Base-by-base conservation (phyloP, 2,329 filamentous ascomycete genomes). In the Alternaria metachromatica region DNA sequence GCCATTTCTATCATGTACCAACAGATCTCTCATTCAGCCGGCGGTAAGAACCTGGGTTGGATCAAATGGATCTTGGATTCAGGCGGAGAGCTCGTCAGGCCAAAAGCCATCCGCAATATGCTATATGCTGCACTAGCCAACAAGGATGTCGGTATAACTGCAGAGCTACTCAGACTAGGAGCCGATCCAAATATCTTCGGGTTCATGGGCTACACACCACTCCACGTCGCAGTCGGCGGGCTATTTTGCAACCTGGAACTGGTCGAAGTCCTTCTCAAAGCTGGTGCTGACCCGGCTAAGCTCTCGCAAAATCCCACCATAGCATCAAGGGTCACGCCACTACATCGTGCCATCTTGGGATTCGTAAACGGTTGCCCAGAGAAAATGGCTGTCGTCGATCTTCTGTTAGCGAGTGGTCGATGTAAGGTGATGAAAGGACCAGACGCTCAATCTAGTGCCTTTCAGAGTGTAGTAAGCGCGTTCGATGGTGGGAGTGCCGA, bases 341-440 rank as follows among this genome's bases (percentile, higher is more conserved):
- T 73, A n/a, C 63, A 69, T 20, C 33, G 64, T 21, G 71, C 69
- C 2, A 45, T 73, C 23, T 25, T 62, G 23, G 56, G 54, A 6
- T 61, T 71, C 4, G 26, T 26, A 30, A 48, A 66, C 15, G 28
- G 62, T 4, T 21, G 44, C 1, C 21, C 56, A 2, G 54, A 56
- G 8, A 65, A 72, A 26, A 69, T 62, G 3, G 46, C 67, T 26
- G 49, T 71, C 6, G 63, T 74, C 2, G 60, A 71, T 25, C 6
- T 67, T 2, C 33, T 75, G 9, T 55, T 75, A 26, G 37, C 43
- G 6, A 67, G 49, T 20, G 58, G 64, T 1, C 63, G 61, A 10
- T 73, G 69, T 23, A 60, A 49, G 6, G 51, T 74, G n/a, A 71
- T 72, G 58, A 33, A 51, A 44, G 72, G 69, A n/a, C 23, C 55